Conservation (phyloP, 202 grass and related monocot species). For the Tripidium arundinaceum region DNA sequence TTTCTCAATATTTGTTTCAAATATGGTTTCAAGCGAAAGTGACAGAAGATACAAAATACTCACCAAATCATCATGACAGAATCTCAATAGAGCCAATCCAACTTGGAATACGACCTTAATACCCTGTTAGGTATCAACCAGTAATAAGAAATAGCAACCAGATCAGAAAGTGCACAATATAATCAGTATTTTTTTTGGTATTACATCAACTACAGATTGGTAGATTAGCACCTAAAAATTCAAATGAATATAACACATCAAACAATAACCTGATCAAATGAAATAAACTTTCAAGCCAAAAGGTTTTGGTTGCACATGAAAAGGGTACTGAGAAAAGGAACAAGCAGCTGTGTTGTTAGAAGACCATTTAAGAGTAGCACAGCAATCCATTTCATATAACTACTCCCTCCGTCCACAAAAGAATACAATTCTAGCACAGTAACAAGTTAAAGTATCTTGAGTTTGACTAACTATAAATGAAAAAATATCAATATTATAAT, state of each 20-base stretch:
- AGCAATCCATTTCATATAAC: background rate
- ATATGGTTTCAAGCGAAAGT: background rate
- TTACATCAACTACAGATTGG: background rate
- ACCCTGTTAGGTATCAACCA: slow-evolving; percentile 41
- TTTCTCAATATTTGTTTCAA: background rate
- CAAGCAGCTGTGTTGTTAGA: background rate
- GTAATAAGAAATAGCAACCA: background rate
- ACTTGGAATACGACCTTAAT: slow-evolving; percentile 92
- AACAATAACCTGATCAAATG: background rate
- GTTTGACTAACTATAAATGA: background rate
- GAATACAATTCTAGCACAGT: background rate
- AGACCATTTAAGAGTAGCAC: background rate
- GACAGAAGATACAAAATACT: slow-evolving; percentile 27
- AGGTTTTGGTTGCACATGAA: background rate
- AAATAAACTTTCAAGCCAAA: background rate
- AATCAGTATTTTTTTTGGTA: background rate
- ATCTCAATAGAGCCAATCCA: slow-evolving; percentile 83
- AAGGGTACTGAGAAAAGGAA: background rate
- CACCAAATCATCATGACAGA: slow-evolving; percentile 88
- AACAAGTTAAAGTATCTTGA: background rate
- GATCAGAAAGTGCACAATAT: slow-evolving; percentile 9
- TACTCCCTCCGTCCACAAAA: background rate
- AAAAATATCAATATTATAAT: background rate
- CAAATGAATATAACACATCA: background rate
- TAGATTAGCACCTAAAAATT: background rate